Conservation (phyloP, 345 rosid genomes). For the Euphorbia peplus region DNA sequence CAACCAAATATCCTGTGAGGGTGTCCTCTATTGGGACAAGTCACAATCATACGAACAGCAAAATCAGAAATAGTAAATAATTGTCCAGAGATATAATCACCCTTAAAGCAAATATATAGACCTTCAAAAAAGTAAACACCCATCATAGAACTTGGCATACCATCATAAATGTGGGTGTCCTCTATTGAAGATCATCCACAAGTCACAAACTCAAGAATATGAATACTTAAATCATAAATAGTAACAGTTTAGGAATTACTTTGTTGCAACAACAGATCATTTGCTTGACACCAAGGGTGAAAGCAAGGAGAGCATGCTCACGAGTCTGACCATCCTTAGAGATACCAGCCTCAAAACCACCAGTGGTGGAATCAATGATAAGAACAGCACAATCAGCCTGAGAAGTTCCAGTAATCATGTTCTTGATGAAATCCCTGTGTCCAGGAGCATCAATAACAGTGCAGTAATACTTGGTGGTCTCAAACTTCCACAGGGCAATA, state of each 20-base stretch:
- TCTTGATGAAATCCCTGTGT: constrained; percentile 77
- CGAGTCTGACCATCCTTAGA: constrained; percentile 83
- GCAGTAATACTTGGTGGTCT: constrained; percentile 81
- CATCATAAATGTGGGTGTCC: background rate
- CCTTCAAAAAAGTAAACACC: constrained; percentile 1
- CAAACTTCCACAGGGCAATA: constrained; percentile 79
- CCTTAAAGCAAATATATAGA: too few relatives aligned
- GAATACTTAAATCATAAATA: constrained; percentile 23
- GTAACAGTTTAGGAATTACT: constrained; percentile 26
- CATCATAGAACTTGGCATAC: background rate
- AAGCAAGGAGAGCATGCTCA: constrained; percentile 62
- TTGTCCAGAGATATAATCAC: too few relatives aligned
- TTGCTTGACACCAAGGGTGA: constrained; percentile 67
- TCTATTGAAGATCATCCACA: constrained; percentile 19
- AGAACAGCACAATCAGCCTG: constrained; percentile 85
- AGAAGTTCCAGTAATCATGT: constrained; percentile 83
- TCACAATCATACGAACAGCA: too few relatives aligned
- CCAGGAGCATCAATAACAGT: constrained; percentile 85
- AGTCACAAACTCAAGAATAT: too few relatives aligned
- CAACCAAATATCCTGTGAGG: too few relatives aligned
- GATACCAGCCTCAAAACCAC: constrained; percentile 83
- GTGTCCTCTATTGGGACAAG: too few relatives aligned
- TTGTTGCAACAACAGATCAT: constrained; percentile 81
- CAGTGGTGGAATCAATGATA: constrained; percentile 78
- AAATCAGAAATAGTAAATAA: too few relatives aligned